Base-by-base conservation (phyloP, 208 protist species). In the Wallacemonas sp. region DNA sequence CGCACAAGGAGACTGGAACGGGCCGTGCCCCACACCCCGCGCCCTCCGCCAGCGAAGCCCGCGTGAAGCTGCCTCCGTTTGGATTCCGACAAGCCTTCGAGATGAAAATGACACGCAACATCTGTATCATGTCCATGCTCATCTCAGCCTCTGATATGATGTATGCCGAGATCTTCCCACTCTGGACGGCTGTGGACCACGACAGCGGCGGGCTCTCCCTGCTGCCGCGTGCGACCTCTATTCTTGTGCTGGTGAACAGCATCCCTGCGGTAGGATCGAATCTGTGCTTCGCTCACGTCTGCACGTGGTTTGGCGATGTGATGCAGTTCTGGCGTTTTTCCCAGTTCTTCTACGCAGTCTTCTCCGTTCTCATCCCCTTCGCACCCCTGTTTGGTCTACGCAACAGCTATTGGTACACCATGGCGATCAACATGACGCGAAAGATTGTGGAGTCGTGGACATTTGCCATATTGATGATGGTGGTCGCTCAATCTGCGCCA, bases 51-150 rank as follows among this genome's bases (percentile, higher is more conserved):
- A 21, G 36, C 21, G 39, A 46, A 26, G 9, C 17, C 28, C 19
- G 38, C 2, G 4, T 30, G 2, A 75, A 66, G 39, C 73, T 54
- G 15, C 44, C 60, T 0, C 72, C 70, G 14, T 90, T 93, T 62
- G 82, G 84, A 2, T 94, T 83, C 62, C 71, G 68, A 44, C 72
- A 87, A 30, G 80, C 88, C 2, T 76, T 94, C 39, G 6, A 27
- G 19, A 62, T 72, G 30, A 61, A 67, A 1, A 61, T 75, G 28
- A 79, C 84, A 36, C 75, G 88, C 21, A 68, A 75, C 34, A 70
- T 90, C 26, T 76, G 73, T 15, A 69, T 90, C 36, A 75, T 90
- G 19, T 89, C 80, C 38, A 88, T 90, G 82, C 66, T 94, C 33
- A 72, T 94, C 30, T 75, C 59, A 2, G 68, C 41, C 11, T 74